Percentiles rank a stretch among this genome's conserved stretches.
Evolutionary conservation across 148 eudicot species (phyloP).

Genomic region (Tetragonia tetragonoides): DNA sequence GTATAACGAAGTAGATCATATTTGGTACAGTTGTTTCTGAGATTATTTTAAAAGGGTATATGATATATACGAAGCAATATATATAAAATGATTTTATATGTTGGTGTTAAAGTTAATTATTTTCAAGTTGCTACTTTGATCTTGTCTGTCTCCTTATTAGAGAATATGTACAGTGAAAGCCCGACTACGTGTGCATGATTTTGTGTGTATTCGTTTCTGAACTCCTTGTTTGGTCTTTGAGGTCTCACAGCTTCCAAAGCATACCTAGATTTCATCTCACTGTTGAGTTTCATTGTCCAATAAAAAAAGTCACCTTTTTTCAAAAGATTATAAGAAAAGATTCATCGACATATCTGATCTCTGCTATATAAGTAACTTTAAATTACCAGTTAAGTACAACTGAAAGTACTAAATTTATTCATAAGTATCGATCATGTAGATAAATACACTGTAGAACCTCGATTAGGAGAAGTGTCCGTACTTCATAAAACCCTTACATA

Average conservation of each 20-base stretch:
- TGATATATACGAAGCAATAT: no score
- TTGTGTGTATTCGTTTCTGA: neutral
- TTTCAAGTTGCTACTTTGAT: neutral
- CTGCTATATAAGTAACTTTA: neutral
- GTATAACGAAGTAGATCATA: no score
- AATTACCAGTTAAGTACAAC: neutral
- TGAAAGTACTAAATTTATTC: conserved; percentile 5
- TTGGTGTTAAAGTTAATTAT: neutral
- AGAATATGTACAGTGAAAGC: neutral
- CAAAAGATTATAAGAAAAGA: neutral
- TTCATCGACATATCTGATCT: neutral
- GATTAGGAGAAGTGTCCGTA: conserved; percentile 13
- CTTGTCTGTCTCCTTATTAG: neutral
- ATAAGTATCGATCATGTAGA: conserved; percentile 17
- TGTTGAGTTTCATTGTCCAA: neutral
- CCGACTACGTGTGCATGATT: neutral
- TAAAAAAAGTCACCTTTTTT: neutral
- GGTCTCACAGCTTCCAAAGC: conserved; percentile 2
- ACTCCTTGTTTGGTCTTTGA: neutral
- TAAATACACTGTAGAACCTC: conserved; percentile 17
- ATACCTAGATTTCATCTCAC: conserved; percentile 16
- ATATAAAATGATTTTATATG: neutral
- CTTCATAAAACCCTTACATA: conserved; percentile 9
- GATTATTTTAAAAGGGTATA: no score
- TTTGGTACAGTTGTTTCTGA: no score